Conservation (phyloP, 169 alveolate genomes). For the Eimeria praecox region DNA sequence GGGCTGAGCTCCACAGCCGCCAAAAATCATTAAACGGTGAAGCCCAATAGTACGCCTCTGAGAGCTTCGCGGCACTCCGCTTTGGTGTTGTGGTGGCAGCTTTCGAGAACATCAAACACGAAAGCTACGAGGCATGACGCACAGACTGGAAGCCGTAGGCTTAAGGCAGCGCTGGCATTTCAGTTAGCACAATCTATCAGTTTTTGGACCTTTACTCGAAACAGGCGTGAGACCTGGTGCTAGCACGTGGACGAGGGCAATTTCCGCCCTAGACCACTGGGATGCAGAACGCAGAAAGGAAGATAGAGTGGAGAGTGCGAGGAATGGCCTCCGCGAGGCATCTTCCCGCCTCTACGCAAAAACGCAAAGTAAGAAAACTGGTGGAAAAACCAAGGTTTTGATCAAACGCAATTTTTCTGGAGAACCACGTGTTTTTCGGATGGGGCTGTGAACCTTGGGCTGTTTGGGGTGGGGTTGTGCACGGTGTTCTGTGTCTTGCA, state of each 20-base stretch:
- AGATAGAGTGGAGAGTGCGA: not conserved
- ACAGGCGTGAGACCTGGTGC: not conserved
- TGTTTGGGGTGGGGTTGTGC: constrained; percentile 18
- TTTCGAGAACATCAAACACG: not conserved
- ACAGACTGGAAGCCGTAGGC: not conserved
- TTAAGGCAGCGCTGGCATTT: not conserved
- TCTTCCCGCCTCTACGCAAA: constrained; percentile 34
- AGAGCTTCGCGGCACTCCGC: not conserved
- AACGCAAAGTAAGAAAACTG: not conserved
- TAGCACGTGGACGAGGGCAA: not conserved
- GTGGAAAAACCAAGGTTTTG: not conserved
- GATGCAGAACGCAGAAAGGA: not conserved
- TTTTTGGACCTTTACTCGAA: not conserved
- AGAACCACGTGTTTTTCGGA: not conserved
- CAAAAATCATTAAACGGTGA: not conserved
- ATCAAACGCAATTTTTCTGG: not conserved
- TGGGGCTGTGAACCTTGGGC: constrained; percentile 36
- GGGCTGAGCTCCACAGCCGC: not conserved
- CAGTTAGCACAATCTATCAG: not conserved
- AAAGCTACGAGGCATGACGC: not conserved
- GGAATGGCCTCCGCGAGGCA: constrained; percentile 31
- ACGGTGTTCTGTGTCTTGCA: constrained; percentile 3
- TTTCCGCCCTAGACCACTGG: constrained; percentile 28
- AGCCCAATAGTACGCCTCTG: not conserved
- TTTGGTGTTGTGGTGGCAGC: not conserved